Conservation (phyloP, 116 monocot genomes). For the Dioscorea cayenensis region DNA sequence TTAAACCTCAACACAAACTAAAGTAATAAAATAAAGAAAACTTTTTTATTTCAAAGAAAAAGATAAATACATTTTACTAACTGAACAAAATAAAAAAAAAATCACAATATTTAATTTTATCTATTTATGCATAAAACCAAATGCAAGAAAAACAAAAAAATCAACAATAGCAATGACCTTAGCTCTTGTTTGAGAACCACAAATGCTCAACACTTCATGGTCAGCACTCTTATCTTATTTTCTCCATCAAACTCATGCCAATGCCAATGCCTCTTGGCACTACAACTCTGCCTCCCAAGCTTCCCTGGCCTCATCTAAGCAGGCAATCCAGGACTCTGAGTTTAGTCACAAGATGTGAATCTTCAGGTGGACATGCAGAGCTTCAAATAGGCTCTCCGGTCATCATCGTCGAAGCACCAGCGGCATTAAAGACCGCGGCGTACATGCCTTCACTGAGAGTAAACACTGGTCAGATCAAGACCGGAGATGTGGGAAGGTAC, state of each 20-base stretch:
- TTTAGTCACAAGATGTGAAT: constrained; percentile 7
- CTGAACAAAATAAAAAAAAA: no score
- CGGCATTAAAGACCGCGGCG: constrained; percentile 59
- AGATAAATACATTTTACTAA: no score
- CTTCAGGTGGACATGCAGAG: constrained; percentile 1
- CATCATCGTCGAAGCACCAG: constrained; percentile 66
- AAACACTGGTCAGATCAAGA: constrained; percentile 64
- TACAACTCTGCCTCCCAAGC: not conserved
- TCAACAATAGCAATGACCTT: no score
- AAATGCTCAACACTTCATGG: not conserved
- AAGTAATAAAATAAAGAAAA: no score
- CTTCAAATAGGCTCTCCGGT: constrained; percentile 68
- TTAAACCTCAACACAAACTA: no score
- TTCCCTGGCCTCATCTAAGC: not conserved
- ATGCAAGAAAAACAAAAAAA: no score
- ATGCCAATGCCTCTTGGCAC: not conserved
- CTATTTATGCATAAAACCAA: no score
- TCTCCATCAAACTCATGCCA: not conserved
- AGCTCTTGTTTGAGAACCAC: no score
- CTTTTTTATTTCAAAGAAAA: no score
- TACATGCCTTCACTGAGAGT: constrained; percentile 53
- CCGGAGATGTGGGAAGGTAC: constrained; percentile 91
- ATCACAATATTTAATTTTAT: no score
- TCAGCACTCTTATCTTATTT: not conserved
- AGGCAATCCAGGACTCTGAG: not conserved